Evolutionary conservation across 1,284 basidiomycete species (phyloP), one percentile per base, ranked within the genome.

Genomic region (Heterobasidion parviporum): DNA sequence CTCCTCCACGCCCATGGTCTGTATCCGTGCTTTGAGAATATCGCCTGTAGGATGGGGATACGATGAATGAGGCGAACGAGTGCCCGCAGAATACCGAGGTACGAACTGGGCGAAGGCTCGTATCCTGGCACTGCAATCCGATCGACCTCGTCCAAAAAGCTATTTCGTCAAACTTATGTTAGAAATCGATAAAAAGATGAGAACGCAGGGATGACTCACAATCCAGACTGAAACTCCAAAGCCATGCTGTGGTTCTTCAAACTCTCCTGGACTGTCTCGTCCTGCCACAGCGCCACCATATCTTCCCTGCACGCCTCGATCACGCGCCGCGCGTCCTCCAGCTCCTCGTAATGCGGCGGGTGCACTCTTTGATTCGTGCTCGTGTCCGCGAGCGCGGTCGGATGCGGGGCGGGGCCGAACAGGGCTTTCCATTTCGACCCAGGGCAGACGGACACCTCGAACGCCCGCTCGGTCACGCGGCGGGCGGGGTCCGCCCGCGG

Each of bases 1-100:
- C 63, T 85, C 82, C 62, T 84, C 82, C 1, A 83, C 80, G 2
- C 83, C 83, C 18, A 81, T 68, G 0, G 85, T 87, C n/a, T 77
- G 75, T 33, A 86, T 71, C 35, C 83, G 74, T 16, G 84, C 83
- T 46, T 80, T 79, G 32, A 87, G 69, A 50, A 87, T 78, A 61
- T 87, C 84, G 46, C 78, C 82, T 80, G 58, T 26, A 36, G 32
- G 20, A 44, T 15, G 14, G 16, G 16, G 16, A 15, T 16, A 15
- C 43, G 14, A 44, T 44, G 4, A 14, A 14, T 16, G 16, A 16
- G 14, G 16, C 16, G 43, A 44, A 44, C 3, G 43, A 14, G 7
- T 16, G 6, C 43, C 26, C 6, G 26, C 26, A 26, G 34, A 15
- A 50, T 50, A 32, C 16, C n/a, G 8, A 44, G 12, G 12, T 44